Conservation (phyloP, 768 basidiomycete genomes). For the Hygrophoropsis aurantiaca region DNA sequence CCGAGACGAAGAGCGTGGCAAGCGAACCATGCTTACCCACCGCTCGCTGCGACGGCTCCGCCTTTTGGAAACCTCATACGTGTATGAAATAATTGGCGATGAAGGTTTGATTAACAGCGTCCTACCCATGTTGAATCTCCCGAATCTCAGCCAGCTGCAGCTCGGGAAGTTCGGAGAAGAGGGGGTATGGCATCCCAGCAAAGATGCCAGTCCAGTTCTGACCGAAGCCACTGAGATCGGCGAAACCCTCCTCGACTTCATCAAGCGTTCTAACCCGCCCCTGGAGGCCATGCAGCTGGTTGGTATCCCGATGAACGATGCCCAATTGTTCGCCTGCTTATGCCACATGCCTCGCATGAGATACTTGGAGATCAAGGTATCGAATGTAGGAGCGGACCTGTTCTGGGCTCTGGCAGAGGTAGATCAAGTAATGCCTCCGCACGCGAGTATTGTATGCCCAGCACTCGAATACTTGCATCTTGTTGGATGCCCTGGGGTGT, state of each 20-base stretch:
- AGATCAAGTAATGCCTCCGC: too few species aligned
- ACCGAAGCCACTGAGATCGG: background rate
- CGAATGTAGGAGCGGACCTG: too few species aligned
- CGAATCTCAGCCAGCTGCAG: conserved; percentile 1
- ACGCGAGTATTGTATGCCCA: background rate
- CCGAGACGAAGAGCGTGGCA: background rate
- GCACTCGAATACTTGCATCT: background rate
- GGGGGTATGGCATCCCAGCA: background rate
- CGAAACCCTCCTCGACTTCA: background rate
- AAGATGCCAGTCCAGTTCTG: background rate
- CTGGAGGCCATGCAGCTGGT: background rate
- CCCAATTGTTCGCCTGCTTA: background rate
- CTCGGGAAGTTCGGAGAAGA: background rate
- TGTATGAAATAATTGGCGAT: background rate
- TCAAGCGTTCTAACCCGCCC: background rate
- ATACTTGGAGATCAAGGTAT: background rate
- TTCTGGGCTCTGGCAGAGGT: too few species aligned
- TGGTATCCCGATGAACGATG: background rate
- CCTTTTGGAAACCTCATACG: background rate
- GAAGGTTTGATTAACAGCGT: background rate
- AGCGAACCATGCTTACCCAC: background rate
- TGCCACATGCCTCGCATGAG: background rate
- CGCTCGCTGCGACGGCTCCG: background rate
- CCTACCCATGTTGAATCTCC: background rate
- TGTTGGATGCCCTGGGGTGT: background rate